Conservation (phyloP, 1,139 yeast genomes). For the Yamadazyma atlantica region DNA sequence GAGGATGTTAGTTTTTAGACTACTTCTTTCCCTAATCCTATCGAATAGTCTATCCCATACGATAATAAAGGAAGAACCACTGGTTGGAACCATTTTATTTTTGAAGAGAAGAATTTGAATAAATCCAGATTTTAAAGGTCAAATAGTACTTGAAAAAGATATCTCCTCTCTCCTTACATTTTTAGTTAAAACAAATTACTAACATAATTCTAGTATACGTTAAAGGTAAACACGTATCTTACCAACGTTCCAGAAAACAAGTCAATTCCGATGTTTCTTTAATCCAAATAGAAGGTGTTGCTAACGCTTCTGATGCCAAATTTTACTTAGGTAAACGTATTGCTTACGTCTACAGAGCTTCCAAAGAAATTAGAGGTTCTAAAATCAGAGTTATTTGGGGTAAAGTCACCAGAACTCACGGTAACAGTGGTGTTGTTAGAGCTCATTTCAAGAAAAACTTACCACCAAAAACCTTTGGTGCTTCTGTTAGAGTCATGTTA, state of each 20-base stretch:
- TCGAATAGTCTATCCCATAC: too few relatives aligned
- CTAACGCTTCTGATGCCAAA: constrained; percentile 88
- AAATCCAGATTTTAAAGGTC: too few relatives aligned
- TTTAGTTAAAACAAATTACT: constrained; percentile 35
- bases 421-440: constrained; percentile 97
- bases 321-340: constrained; percentile 99
- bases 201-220: constrained; percentile 82
- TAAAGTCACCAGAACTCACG: constrained; percentile 97
- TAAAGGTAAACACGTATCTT: constrained; percentile 99
- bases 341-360: constrained; percentile 99
- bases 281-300: constrained; percentile 95
- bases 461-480: constrained; percentile 99
- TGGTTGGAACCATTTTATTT: too few relatives aligned
- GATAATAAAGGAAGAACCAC: too few relatives aligned
- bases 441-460: constrained; percentile 99
- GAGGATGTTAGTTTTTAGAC: too few relatives aligned
- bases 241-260: constrained; percentile 99
- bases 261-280: constrained; percentile 98
- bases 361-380: constrained; percentile 97
- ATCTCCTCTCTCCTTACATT: too few relatives aligned
- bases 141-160: too few relatives aligned
- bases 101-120: background rate
- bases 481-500: constrained; percentile 99
- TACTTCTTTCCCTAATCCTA: too few relatives aligned
- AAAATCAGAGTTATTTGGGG: constrained; percentile 99